Evolutionary conservation across 164 flowering plant species (phyloP), one percentile per base, ranked within the genome.

Genomic region (Nymphaea thermarum): DNA sequence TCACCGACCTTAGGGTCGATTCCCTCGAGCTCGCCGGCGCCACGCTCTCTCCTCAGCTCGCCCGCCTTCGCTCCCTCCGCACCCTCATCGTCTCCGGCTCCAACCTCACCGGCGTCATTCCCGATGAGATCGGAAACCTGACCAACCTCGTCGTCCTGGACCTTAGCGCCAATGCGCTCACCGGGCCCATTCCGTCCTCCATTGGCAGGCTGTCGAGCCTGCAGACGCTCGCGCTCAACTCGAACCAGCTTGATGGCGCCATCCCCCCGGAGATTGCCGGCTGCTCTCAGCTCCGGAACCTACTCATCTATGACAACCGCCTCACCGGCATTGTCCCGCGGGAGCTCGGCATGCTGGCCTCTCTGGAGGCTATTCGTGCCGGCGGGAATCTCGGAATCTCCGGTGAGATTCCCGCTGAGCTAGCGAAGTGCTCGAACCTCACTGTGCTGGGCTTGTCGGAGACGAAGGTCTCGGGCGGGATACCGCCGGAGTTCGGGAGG

Each of bases 341-440:
- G 3, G 85, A 82, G 70, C 62, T 92, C 0, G 96, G 92, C 11
- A 79, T 75, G 3, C 74, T 92, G 67, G 44, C 71, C 1, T 66
- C 60, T 3, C 71, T 91, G 62, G 85, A 86, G 73, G 79, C 68
- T 17, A 43, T 91, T 7, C 76, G 97, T 17, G 86, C 84, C 0
- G 97, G 97, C n/a, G 97, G 97, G 43, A 91, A 91, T 74, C 82
- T 78, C 44, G 93, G 83, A 59, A 82, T 89, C 17, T 71, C 66
- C 4, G 98, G 98, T 6, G 68, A 66, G 18, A 85, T 92, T 59
- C 98, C 98, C 2, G 75, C 71, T 4, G 83, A 83, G 74, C 63
- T 92, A 43, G 87, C 86, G 11, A 80, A 83, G 14, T 89, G 96
- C 63, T 42, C 59, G 42, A 80, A 77, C 44, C 68, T 86, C 67